These are phyloP conservation scores for Aspergillus homomorphus DNA, from an alignment of 495 filamentous ascomycete species.

Conservation along the genomic window DNA sequence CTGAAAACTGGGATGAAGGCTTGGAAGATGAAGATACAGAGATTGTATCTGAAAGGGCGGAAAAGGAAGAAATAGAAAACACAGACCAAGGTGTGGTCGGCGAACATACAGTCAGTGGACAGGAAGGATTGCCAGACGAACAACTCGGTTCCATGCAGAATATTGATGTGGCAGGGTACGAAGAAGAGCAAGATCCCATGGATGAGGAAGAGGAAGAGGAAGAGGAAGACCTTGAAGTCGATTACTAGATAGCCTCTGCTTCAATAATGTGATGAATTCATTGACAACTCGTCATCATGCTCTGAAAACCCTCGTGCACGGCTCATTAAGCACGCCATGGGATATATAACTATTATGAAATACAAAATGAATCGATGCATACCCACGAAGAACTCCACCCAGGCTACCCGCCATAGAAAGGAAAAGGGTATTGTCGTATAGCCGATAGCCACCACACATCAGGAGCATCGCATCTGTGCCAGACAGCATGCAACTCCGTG, in stretches of 20 bases:
- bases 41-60: background rate
- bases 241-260: background rate
- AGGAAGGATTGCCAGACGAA: too few relatives aligned
- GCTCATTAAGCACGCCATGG: background rate
- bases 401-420: background rate
- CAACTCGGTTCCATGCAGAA: too few relatives aligned
- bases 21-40: background rate
- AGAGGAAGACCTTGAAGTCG: background rate
- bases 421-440: slow-evolving; percentile 10
- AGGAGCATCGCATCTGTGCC: slow-evolving; percentile 11
- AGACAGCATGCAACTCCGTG: slow-evolving; percentile 10
- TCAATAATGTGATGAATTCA: background rate
- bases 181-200: background rate
- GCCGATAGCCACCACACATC: background rate
- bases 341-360: background rate
- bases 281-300: background rate
- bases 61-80: background rate
- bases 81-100: too few relatives aligned
- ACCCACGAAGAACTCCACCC: slow-evolving; percentile 10
- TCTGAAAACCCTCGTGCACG: background rate
- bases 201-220: background rate
- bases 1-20: background rate
- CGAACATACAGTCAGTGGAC: too few relatives aligned
- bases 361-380: background rate
- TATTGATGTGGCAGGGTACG: too few relatives aligned